phyloP scores from a whole-genome alignment of 2,329 filamentous ascomycete species.

The Cladophialophora bantiana region DNA sequence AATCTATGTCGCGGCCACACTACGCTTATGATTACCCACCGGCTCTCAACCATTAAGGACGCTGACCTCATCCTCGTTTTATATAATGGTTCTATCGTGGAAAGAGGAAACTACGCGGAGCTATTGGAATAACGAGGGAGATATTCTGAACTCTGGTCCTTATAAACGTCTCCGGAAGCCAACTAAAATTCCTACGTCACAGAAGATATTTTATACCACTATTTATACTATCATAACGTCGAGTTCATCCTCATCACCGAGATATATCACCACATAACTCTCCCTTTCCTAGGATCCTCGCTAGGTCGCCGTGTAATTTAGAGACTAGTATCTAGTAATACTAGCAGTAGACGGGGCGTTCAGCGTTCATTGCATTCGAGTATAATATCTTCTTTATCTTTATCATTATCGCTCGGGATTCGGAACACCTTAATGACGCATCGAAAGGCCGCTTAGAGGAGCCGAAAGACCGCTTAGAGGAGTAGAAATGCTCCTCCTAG shows the following conservation, averaged over 20 bases:
- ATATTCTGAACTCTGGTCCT: conserved; percentile 69
- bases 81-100: conserved; percentile 74
- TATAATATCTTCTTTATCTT: too few species aligned
- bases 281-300: too few species aligned
- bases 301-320: too few species aligned
- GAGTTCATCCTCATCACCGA: background rate
- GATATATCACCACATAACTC: too few species aligned
- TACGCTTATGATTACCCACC: conserved; percentile 52
- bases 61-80: conserved; percentile 82
- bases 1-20: conserved; percentile 41
- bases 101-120: conserved; percentile 72
- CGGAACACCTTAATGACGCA: too few species aligned
- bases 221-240: conserved; percentile 4
- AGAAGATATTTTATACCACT: conserved; percentile 7
- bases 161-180: conserved; percentile 53
- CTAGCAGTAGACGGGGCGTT: too few species aligned
- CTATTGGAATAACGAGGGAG: conserved; percentile 65
- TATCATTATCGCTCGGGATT: too few species aligned
- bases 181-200: conserved; percentile 12
- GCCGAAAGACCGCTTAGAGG: too few species aligned
- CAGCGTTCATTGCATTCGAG: too few species aligned
- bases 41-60: conserved; percentile 50
- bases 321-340: too few species aligned
- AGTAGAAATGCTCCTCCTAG: too few species aligned
- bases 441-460: too few species aligned